Evolutionary conservation across 2,329 filamentous ascomycete species (phyloP).

Genomic region (Geosmithia morbida): DNA sequence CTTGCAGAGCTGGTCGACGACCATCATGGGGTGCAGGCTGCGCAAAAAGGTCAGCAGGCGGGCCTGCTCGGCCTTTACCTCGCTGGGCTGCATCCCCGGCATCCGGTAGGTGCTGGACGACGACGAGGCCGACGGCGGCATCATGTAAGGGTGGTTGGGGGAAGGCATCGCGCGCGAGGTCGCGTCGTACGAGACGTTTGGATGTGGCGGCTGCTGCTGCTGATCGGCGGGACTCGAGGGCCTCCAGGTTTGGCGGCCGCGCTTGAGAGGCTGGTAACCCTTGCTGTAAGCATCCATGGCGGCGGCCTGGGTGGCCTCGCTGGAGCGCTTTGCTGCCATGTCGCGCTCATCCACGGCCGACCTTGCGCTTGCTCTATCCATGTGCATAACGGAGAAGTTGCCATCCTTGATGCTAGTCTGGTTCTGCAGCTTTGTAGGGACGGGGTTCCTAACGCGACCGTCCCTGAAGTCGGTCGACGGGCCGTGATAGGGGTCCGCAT

Average conservation of each 20-base stretch:
- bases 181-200: background rate
- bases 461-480: constrained; percentile 7
- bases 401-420: constrained; percentile 39
- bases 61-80: constrained; percentile 45
- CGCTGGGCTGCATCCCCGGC: constrained; percentile 6
- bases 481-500: background rate
- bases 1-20: constrained; percentile 49
- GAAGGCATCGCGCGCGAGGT: background rate
- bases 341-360: constrained; percentile 31
- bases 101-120: background rate
- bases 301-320: constrained; percentile 44
- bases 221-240: constrained; percentile 3
- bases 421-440: constrained; percentile 48
- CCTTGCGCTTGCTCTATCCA: constrained; percentile 26
- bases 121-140: background rate
- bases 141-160: background rate
- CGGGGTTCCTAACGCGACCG: constrained; percentile 32
- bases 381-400: constrained; percentile 50
- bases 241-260: constrained; percentile 21
- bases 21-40: constrained; percentile 36
- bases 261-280: constrained; percentile 35
- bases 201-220: background rate
- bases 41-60: constrained; percentile 42
- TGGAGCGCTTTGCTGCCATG: constrained; percentile 44
- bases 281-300: constrained; percentile 40